Conservation (phyloP, 208 protist species). For the Acanthamoeba castellanii region DNA sequence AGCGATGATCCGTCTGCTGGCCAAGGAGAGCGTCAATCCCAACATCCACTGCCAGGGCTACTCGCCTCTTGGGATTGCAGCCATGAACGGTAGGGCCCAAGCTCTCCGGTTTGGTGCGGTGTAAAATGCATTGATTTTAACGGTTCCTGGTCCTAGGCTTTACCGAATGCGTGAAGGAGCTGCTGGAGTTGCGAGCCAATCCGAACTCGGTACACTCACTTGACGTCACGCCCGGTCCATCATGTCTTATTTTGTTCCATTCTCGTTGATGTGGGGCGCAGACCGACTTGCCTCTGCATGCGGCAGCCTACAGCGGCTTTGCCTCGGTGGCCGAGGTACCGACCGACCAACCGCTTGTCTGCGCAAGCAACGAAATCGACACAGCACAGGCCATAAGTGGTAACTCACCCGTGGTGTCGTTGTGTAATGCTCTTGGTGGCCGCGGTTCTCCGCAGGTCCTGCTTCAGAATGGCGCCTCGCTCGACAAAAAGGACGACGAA, state of each 20-base stretch:
- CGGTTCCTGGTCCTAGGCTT: background rate
- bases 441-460: background rate
- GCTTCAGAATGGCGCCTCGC: background rate
- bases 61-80: background rate
- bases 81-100: background rate
- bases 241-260: background rate
- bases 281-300: background rate
- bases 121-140: background rate
- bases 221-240: background rate
- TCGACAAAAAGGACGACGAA: background rate
- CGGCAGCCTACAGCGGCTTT: background rate
- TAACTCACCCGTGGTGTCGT: background rate
- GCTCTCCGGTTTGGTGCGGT: background rate
- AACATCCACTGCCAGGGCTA: background rate
- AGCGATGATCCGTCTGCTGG: background rate
- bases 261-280: background rate
- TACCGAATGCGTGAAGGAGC: slow-evolving; percentile 40
- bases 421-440: background rate
- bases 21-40: slow-evolving; percentile 57
- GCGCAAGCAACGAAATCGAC: background rate
- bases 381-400: background rate
- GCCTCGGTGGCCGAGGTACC: background rate
- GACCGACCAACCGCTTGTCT: background rate
- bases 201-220: background rate
- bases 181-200: background rate